A percentile compares a stretch with the other conserved stretches of the same genome.
Evolutionary conservation across 306 rosid species (phyloP).

Genomic region (Cucumis cinereus): DNA sequence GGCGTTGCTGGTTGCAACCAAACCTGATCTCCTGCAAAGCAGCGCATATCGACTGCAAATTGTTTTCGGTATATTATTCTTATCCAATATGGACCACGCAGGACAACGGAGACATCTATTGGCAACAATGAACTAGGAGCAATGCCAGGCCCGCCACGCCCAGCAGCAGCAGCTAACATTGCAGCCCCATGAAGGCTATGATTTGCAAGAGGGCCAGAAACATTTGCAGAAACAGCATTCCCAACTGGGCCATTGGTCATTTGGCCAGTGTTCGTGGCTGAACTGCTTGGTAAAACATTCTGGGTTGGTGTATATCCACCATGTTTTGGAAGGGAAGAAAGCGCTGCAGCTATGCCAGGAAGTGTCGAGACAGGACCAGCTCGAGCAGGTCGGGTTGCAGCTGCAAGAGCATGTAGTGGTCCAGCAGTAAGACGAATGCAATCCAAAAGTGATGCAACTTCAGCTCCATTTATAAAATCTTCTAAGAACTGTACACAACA

Average conservation of each 20-base stretch:
- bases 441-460: constrained; percentile 90
- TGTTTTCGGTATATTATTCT: constrained; percentile 85
- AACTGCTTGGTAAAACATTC: constrained; percentile 48
- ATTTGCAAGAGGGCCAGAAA: constrained; percentile 42
- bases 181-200: constrained; percentile 57
- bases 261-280: constrained; percentile 40
- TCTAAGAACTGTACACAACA: constrained; percentile 67
- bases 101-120: constrained; percentile 96
- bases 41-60: constrained; percentile 98
- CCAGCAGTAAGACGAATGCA: constrained; percentile 99
- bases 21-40: constrained; percentile 99
- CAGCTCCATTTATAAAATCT: constrained; percentile 97
- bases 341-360: constrained; percentile 46
- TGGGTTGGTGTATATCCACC: constrained; percentile 54
- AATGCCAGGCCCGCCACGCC: constrained; percentile 96
- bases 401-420: constrained; percentile 93
- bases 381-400: constrained; percentile 97
- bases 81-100: constrained; percentile 97
- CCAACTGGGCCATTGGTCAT: constrained; percentile 40
- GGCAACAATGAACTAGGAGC: constrained; percentile 97
- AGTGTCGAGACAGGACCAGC: constrained; percentile 90
- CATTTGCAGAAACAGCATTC: constrained; percentile 33
- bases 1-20: constrained; percentile 99
- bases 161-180: constrained; percentile 80
- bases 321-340: constrained; percentile 69